phyloP scores from a whole-genome alignment of 2,329 filamentous ascomycete species.

The Lasiodiplodia hormozganensis region DNA sequence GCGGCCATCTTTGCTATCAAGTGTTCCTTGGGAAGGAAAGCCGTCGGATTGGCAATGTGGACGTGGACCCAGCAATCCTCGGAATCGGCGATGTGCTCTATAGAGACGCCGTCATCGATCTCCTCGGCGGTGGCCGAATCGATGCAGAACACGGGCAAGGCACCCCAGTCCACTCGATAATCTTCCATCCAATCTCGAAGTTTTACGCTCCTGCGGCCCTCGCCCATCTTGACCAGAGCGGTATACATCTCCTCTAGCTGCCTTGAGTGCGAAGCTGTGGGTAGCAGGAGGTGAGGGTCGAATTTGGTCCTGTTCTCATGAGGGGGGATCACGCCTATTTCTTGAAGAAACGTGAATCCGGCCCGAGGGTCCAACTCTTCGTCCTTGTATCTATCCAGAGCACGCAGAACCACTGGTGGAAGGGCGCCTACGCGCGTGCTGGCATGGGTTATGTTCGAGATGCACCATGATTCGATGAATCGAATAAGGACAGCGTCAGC shows the following conservation, averaged over 20 bases:
- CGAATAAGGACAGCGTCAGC: slow-evolving; percentile 65
- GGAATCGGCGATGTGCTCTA: slow-evolving; percentile 64
- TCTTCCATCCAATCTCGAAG: slow-evolving; percentile 62
- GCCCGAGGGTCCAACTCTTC: slow-evolving; percentile 55
- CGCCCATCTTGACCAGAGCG: slow-evolving; percentile 34
- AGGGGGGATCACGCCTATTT: slow-evolving; percentile 73
- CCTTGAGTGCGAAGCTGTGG: slow-evolving; percentile 53
- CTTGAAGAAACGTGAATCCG: slow-evolving; percentile 74
- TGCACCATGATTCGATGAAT: slow-evolving; percentile 71
- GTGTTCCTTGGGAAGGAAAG: slow-evolving; percentile 67
- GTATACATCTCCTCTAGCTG: slow-evolving; percentile 51
- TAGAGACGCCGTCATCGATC: slow-evolving; percentile 80
- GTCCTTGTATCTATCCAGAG: slow-evolving; percentile 65
- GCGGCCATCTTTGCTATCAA: slow-evolving; percentile 67
- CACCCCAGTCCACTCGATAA: slow-evolving; percentile 65
- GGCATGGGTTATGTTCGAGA: slow-evolving; percentile 38
- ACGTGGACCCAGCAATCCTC: slow-evolving; percentile 76
- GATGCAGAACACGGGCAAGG: slow-evolving; percentile 73
- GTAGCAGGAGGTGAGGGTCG: slow-evolving; percentile 60
- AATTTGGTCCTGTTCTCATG: slow-evolving; percentile 74
- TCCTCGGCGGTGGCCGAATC: slow-evolving; percentile 71
- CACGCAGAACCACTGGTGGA: slow-evolving; percentile 69
- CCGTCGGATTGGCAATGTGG: slow-evolving; percentile 80
- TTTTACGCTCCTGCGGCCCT: slow-evolving; percentile 39
- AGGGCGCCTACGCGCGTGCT: slow-evolving; percentile 64